Evolutionary conservation across 371 early-diverging fungal species (phyloP).

Genomic region (Rhizomucor pusillus): DNA sequence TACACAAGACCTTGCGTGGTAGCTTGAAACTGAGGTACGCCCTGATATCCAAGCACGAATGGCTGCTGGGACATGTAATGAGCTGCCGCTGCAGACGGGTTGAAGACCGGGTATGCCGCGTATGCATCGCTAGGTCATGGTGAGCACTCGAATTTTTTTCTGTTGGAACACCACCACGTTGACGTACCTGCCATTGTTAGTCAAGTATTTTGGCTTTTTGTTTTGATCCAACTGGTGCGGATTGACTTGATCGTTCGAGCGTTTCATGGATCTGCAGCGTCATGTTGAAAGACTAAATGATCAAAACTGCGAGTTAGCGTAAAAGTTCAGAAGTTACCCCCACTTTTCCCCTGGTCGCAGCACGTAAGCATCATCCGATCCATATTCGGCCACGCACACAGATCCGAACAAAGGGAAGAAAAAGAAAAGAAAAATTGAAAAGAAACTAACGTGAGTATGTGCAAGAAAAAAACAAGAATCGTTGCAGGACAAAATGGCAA

Average conservation of each 20-base stretch:
- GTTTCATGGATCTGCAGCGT: slow-evolving; percentile 18
- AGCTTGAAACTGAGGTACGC: slow-evolving; percentile 3
- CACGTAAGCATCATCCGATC: neutral
- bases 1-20: slow-evolving; percentile 14
- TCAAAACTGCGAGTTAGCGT: neutral
- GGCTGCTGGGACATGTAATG: slow-evolving; percentile 15
- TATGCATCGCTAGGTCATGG: slow-evolving; percentile 17
- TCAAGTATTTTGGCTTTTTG: slow-evolving; percentile 25
- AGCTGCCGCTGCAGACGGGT: slow-evolving; percentile 16
- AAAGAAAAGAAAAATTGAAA: too few species aligned
- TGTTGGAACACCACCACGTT: slow-evolving; percentile 15
- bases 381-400: too few species aligned
- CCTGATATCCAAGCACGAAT: neutral
- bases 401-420: too few species aligned
- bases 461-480: too few species aligned
- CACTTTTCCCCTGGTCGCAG: neutral
- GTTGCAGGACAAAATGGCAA: too few species aligned
- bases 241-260: slow-evolving; percentile 19
- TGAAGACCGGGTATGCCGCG: slow-evolving; percentile 15
- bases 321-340: neutral
- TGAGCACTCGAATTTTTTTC: neutral
- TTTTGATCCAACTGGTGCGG: slow-evolving; percentile 16
- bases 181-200: too few species aligned
- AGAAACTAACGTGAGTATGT: too few species aligned
- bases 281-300: neutral